Conservation (phyloP, 1,284 basidiomycete species). For the Malassezia obtusa region DNA sequence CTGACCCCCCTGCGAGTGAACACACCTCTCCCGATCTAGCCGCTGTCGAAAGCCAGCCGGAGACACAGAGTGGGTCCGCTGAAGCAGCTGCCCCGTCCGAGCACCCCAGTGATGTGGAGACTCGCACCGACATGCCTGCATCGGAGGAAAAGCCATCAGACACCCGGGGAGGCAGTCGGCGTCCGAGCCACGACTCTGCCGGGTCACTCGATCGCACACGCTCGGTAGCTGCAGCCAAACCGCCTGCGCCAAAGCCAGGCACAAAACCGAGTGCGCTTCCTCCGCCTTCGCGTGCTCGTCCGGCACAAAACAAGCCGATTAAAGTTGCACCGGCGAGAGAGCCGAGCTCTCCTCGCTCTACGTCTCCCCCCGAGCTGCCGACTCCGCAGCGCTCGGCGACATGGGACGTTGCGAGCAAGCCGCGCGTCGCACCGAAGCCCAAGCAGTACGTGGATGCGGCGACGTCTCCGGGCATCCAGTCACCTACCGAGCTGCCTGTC, state of each 20-base stretch:
- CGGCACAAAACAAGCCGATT: not conserved
- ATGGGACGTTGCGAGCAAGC: slow-evolving; percentile 4
- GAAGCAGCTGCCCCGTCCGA: too few relatives aligned
- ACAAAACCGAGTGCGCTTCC: not conserved
- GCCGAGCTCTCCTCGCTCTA: not conserved
- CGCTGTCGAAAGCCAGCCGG: too few relatives aligned
- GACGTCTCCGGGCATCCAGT: slow-evolving; percentile 6
- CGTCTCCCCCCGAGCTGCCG: not conserved
- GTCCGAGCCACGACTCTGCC: too few relatives aligned
- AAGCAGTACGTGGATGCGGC: slow-evolving; percentile 12
- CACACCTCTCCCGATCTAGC: not conserved
- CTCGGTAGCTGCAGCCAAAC: too few relatives aligned
- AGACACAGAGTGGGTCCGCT: too few relatives aligned
- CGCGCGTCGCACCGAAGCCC: not conserved
- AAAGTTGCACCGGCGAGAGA: not conserved
- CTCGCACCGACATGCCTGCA: too few relatives aligned
- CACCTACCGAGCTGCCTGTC: not conserved
- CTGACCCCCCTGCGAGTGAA: not conserved
- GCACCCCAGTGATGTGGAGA: too few relatives aligned
- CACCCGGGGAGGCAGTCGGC: too few relatives aligned
- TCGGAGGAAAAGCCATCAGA: too few relatives aligned
- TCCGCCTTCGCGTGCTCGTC: not conserved
- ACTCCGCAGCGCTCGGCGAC: slow-evolving; percentile 7
- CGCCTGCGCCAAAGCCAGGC: too few relatives aligned
- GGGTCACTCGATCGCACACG: too few relatives aligned